These are phyloP conservation scores for Myochromella boudieri DNA, from an alignment of 768 basidiomycete genomes.

Conservation along the genomic window DNA sequence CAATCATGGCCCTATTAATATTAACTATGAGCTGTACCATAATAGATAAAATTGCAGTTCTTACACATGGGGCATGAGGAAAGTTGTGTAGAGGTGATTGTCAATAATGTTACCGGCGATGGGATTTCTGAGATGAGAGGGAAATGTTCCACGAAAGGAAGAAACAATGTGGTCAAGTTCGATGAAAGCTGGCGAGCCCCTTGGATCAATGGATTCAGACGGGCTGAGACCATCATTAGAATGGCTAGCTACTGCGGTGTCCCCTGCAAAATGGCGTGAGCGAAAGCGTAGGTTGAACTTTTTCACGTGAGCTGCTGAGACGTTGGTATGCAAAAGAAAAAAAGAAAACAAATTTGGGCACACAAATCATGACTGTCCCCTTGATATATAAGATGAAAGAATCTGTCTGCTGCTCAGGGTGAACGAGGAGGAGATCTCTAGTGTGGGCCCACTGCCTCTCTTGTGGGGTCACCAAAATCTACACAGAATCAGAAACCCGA, in stretches of 20 bases:
- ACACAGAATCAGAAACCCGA: not conserved
- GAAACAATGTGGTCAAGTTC: constrained; percentile 60
- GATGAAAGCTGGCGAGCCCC: constrained; percentile 61
- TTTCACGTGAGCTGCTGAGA: constrained; percentile 46
- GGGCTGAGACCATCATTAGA: constrained; percentile 35
- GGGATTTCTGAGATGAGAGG: constrained; percentile 53
- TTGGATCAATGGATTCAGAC: constrained; percentile 53
- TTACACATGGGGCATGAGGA: constrained; percentile 43
- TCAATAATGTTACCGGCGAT: constrained; percentile 58
- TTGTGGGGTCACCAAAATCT: constrained; percentile 48
- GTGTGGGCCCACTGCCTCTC: constrained; percentile 71
- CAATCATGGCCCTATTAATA: constrained; percentile 54
- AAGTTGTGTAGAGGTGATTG: constrained; percentile 53
- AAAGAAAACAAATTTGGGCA: constrained; percentile 13
- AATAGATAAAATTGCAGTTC: constrained; percentile 5
- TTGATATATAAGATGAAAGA: constrained; percentile 75
- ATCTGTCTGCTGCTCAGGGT: constrained; percentile 64
- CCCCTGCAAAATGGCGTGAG: constrained; percentile 58
- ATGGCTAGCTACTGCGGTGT: constrained; percentile 43
- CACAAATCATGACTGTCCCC: constrained; percentile 62
- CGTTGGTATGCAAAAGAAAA: not conserved
- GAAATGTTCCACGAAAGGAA: constrained; percentile 60
- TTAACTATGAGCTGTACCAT: constrained; percentile 5
- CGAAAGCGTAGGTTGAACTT: constrained; percentile 68
- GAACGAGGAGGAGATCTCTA: constrained; percentile 55